phyloP scores from a whole-genome alignment of 331 rosid genomes.

The Pyrus hybrid region DNA sequence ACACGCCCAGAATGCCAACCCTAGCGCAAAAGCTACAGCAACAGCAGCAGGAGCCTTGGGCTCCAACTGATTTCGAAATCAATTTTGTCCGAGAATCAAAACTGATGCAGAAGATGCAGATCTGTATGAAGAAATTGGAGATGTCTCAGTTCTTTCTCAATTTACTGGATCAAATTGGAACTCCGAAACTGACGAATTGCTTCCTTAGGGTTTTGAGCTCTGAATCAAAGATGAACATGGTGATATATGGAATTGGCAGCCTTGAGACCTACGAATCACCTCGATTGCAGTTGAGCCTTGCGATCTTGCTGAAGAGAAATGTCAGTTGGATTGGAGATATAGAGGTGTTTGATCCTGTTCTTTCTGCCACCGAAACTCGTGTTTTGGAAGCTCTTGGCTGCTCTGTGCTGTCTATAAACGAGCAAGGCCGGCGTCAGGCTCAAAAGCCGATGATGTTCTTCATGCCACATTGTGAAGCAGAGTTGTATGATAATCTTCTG shows the following conservation, averaged over 20 bases:
- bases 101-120: conserved; percentile 55
- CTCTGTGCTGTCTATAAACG: conserved; percentile 53
- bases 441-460: conserved; percentile 62
- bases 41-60: conserved; percentile 41
- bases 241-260: conserved; percentile 83
- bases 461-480: conserved; percentile 93
- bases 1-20: conserved; percentile 5
- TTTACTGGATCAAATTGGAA: conserved; percentile 43
- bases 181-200: conserved; percentile 23
- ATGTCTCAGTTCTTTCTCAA: conserved; percentile 48
- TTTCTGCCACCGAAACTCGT: conserved; percentile 49
- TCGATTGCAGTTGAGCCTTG: conserved; percentile 74
- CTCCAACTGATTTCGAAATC: conserved; percentile 46
- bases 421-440: conserved; percentile 63
- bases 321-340: conserved; percentile 58
- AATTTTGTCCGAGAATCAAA: conserved; percentile 34
- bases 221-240: conserved; percentile 53
- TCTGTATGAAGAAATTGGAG: conserved; percentile 38
- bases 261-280: conserved; percentile 66
- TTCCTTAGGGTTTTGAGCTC: conserved; percentile 41
- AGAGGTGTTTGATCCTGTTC: conserved; percentile 85
- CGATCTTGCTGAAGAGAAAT: conserved; percentile 48
- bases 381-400: conserved; percentile 58
- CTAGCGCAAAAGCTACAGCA: conserved; percentile 28
- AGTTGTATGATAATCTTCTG: conserved; percentile 71